Evolutionary conservation across 139 green algal genomes (phyloP), one percentile per base, ranked within the genome.

Genomic region (Chlorella sp.): DNA sequence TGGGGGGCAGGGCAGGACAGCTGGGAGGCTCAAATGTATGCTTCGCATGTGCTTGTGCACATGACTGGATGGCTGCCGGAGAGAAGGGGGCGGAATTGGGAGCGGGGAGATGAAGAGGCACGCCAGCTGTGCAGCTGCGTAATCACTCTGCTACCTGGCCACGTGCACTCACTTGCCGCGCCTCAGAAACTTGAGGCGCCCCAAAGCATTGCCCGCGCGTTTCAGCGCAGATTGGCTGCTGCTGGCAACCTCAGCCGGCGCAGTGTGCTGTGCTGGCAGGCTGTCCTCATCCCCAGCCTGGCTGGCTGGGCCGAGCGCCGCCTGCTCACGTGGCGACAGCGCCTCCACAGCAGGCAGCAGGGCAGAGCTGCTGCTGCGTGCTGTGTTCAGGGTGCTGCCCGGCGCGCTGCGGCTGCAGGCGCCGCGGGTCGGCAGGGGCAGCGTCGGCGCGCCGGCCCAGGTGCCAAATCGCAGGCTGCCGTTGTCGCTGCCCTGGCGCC

Each of bases 131-230:
- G n/a, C n/a, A n/a, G n/a, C n/a, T n/a, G n/a, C n/a, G n/a, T n/a
- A n/a, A n/a, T n/a, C n/a, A n/a, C n/a, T n/a, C n/a, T 68, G 60
- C 60, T 68, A 68, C 15, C 60, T 68, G 60, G 15, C 60, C 60
- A 68, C n/a, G n/a, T n/a, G n/a, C n/a, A n/a, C n/a, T n/a, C n/a
- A 30, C 9, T n/a, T 40, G 78, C 39, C 19, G 11, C 80, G 80
- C 2, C 48, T 53, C 12, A 32, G 18, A 3, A 86, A 39, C 83
- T 87, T 87, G 57, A 87, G 64, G 2, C 64, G 61, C 1, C 64
- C 64, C 64, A 87, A 64, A 7, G 83, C 83, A 36, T 61, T 79
- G 83, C 83, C 83, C 0, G 83, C 83, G 24, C 83, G 36, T 26
- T 48, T 37, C 36, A 87, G 61, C 36, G 83, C 64, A 36, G 83